phyloP scores from a whole-genome alignment of 2,329 filamentous ascomycete genomes.

The Stemphylium lycopersici region DNA sequence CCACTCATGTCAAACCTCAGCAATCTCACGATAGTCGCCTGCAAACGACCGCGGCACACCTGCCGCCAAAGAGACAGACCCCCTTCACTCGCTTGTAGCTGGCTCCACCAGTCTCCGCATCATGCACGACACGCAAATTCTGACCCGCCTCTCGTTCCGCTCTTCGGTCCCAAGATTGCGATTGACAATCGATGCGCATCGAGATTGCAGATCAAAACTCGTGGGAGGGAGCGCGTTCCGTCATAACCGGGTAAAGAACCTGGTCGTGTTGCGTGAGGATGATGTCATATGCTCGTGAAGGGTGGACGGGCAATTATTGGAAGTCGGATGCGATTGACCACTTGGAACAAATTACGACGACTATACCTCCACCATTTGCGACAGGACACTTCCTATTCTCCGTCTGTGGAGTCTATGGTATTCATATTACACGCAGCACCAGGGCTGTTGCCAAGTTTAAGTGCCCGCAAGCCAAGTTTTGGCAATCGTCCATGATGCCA shows the following conservation, averaged over 20 bases:
- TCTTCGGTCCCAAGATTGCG: neutral
- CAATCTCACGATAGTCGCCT: neutral
- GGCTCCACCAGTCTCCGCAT: conserved; percentile 2
- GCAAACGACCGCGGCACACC: neutral
- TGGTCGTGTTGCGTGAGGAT: too few species aligned
- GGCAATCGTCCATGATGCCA: neutral
- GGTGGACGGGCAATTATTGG: too few species aligned
- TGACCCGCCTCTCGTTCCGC: neutral
- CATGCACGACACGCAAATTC: conserved; percentile 7
- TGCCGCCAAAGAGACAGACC: neutral
- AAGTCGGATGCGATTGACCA: too few species aligned
- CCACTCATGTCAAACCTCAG: too few species aligned
- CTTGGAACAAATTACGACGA: too few species aligned
- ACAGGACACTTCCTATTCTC: neutral
- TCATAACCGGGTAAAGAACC: too few species aligned
- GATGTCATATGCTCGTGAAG: too few species aligned
- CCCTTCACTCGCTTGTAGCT: neutral
- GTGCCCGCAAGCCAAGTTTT: conserved; percentile 19
- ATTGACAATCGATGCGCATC: neutral
- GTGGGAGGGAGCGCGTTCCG: too few species aligned
- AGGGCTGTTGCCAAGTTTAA: conserved; percentile 14
- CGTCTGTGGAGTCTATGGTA: neutral
- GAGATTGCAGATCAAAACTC: neutral
- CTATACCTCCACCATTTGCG: too few species aligned
- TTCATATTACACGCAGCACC: neutral